Percentiles rank a stretch among this genome's conserved stretches.
Evolutionary conservation across 306 rosid genomes (phyloP).

Genomic region (Mucuna pruriens): DNA sequence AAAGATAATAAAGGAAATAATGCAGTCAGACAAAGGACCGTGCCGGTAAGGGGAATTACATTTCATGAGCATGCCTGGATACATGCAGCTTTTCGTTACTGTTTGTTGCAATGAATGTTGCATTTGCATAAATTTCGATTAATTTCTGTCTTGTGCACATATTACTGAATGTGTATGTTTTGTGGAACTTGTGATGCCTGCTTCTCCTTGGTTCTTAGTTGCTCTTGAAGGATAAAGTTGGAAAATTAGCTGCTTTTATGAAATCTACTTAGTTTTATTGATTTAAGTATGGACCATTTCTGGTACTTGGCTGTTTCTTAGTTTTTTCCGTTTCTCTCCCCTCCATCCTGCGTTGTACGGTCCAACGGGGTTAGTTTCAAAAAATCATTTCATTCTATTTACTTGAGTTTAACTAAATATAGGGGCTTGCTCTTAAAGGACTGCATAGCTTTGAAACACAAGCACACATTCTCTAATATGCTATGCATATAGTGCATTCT

Average conservation of each 20-base stretch:
- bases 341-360: neutral
- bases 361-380: neutral
- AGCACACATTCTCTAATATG: neutral
- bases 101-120: neutral
- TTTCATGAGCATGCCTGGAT: neutral
- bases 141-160: neutral
- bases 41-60: slow-evolving; percentile 56
- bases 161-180: neutral
- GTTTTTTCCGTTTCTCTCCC: neutral
- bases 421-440: neutral
- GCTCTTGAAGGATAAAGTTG: slow-evolving; percentile 1
- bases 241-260: neutral
- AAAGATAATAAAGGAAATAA: too few relatives aligned
- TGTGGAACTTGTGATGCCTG: slow-evolving; percentile 9
- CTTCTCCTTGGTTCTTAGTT: slow-evolving; percentile 10
- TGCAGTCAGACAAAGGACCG: slow-evolving; percentile 65
- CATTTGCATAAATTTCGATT: neutral
- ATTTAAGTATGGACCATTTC: neutral
- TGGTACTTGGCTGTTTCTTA: neutral
- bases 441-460: neutral
- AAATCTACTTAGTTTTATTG: slow-evolving; percentile 26
- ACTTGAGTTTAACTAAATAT: neutral
- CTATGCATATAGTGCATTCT: neutral
- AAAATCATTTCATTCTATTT: neutral
- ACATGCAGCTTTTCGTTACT: neutral